These are phyloP conservation scores for Urostyla sp. DNA, from an alignment of 73 alveolate genomes.

Conservation along the genomic window DNA sequence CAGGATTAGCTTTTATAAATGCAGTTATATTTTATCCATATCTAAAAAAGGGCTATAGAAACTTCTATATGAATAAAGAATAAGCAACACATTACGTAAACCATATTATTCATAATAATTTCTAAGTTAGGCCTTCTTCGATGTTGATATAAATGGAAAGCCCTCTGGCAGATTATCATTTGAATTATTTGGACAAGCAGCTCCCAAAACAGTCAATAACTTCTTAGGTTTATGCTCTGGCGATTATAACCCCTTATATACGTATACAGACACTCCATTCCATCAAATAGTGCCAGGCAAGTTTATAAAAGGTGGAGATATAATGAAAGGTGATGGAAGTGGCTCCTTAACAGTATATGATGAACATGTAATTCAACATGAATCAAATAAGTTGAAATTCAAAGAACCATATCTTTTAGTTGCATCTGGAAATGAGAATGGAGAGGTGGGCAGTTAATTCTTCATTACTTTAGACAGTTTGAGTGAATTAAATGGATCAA, in stretches of 20 bases:
- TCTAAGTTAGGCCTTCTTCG: constrained; percentile 53
- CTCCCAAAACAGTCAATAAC: constrained; percentile 75
- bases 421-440: constrained; percentile 54
- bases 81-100: constrained; percentile 53
- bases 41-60: constrained; percentile 20
- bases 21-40: constrained; percentile 52
- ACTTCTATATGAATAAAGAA: constrained; percentile 5
- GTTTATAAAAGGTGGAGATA: constrained; percentile 60
- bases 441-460: constrained; percentile 63
- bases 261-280: constrained; percentile 49
- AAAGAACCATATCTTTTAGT: constrained; percentile 66
- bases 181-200: constrained; percentile 72
- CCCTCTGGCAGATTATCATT: constrained; percentile 63
- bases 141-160: constrained; percentile 70
- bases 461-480: constrained; percentile 55
- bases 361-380: constrained; percentile 23
- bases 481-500: constrained; percentile 48
- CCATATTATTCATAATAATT: not conserved
- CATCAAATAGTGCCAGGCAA: constrained; percentile 59
- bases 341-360: constrained; percentile 62
- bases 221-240: constrained; percentile 72
- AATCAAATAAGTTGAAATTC: constrained; percentile 60
- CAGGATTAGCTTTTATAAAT: constrained; percentile 47
- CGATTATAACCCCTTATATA: constrained; percentile 7
- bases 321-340: constrained; percentile 58